Evolutionary conservation across 768 basidiomycete species (phyloP), one percentile per base, ranked within the genome.

Genomic region (Pleurotus tuber-regium): DNA sequence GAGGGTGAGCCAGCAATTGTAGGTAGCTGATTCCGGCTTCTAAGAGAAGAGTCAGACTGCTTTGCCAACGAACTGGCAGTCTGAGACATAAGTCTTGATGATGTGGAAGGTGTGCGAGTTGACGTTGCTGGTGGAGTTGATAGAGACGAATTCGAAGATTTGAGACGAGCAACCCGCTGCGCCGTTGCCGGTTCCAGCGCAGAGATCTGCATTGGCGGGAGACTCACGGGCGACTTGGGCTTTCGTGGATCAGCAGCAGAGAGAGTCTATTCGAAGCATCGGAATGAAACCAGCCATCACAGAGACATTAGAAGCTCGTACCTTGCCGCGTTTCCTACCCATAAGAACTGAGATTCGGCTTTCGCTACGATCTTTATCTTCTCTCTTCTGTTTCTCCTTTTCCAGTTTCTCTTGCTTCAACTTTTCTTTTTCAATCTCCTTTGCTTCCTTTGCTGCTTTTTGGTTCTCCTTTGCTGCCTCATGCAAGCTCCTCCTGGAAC

Each of bases 1-100:
- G 93, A 95, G 3, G 94, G 94, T 2, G 93, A 95, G 26, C 94
- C 94, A 25, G 93, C 92, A 51, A 96, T 96, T 9, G 94, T 94
- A 7, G 92, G 93, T 8, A 96, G 71, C 58, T 86, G 82, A 62
- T 83, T 81, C 54, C 89, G 83, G 46, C 70, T 79, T 18, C 91
- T 86, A 47, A 92, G 77, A 25, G 91, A 92, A 4, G 83, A 72
- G 63, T 93, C 91, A 10, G 91, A 90, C 52, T 87, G 87, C 63
- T 92, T 92, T 64, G 89, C 88, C 83, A 92, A 80, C 1, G 90
- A 91, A 62, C 87, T 92, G 54, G 83, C 80, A 24, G 92, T 92
- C 60, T 92, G 91, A 1, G 88, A 79, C n/a, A 86, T 89, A 47
- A 81, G 71, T 38, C 88, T 76, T 51, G 87, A 85, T 1, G 82